A percentile compares a stretch with the other conserved stretches of the same genome.
Conservation (phyloP, 768 basidiomycete genomes). For the Cyclocybe cylindracea region DNA sequence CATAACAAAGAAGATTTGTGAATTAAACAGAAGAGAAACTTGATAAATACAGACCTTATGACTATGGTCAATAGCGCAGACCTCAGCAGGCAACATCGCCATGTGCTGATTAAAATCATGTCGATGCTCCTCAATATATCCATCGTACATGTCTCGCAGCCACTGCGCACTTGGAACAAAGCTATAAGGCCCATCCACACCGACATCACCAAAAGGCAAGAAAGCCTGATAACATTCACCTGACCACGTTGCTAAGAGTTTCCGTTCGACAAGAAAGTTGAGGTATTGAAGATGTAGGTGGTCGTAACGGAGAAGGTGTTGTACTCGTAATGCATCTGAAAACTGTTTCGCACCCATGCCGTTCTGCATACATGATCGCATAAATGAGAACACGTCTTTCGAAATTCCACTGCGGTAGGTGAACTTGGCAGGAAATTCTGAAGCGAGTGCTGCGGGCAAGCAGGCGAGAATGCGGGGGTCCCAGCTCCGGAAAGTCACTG, state of each 20-base stretch:
- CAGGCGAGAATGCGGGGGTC: slow-evolving; percentile 17
- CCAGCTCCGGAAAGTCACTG: slow-evolving; percentile 27
- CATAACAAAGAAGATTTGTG: too few relatives aligned
- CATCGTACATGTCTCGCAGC: slow-evolving; percentile 24
- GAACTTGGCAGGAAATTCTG: slow-evolving; percentile 24
- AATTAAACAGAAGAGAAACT: too few relatives aligned
- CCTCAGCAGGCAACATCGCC: slow-evolving; percentile 17
- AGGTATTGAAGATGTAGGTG: slow-evolving; percentile 21
- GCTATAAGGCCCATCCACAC: slow-evolving; percentile 15
- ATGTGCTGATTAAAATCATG: slow-evolving; percentile 23
- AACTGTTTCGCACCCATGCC: slow-evolving; percentile 28
- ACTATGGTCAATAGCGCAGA: slow-evolving; percentile 25
- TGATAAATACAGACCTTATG: too few relatives aligned
- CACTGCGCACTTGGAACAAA: slow-evolving; percentile 21
- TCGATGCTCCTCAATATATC: slow-evolving; percentile 15
- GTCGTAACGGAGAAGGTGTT: slow-evolving; percentile 21
- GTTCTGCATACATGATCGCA: slow-evolving; percentile 23
- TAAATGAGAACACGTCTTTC: slow-evolving; percentile 10
- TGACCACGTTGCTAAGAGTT: neutral
- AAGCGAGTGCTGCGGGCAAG: slow-evolving; percentile 18
- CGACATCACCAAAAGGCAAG: slow-evolving; percentile 15
- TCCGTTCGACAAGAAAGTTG: neutral
- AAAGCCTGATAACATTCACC: slow-evolving; percentile 14
- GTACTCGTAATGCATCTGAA: slow-evolving; percentile 20
- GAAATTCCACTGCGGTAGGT: slow-evolving; percentile 22